Evolutionary conservation across 1,139 yeast species (phyloP), one percentile per base, ranked within the genome.

Genomic region (Suzukiozyma palmioleophila): DNA sequence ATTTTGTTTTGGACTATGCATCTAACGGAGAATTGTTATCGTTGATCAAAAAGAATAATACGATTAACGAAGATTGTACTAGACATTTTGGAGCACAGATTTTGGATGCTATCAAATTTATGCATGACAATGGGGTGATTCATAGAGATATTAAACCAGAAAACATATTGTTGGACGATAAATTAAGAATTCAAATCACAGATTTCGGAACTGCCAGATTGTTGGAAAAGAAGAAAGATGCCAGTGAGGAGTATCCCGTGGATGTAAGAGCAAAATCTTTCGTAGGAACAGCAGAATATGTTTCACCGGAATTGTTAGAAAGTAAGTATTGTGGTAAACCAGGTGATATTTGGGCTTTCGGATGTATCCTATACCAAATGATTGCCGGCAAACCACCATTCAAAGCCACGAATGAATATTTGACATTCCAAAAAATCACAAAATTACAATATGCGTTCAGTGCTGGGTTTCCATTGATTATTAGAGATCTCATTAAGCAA

Each of bases 1-100:
- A 89, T 61, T 94, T 88, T 64, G 98, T 92, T 15, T 77, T 92
- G 42, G 97, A 92, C 57, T 86, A 78, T 57, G 97, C 98, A 0
- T 77, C 95, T 33, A 86, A 88, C 50, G 99, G 99, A 8, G 99
- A 92, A 60, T 67, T 92, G 31, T 69, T 94, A 40, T 75, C 89
- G 2, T 69, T 90, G 45, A 80, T 92, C 46, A 86, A 90, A 53
- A 78, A 79, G 50, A 69, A 83, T 53, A 90, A 89, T 7, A 80
- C 94, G 1, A 68, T 92, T 33, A 86, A 82, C 54, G 96, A 89
- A 56, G 75, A 72, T 3, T 79, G 95, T 54, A 75, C 94, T 10
- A 74, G 81, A 46, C 89, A 88, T 56, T 83, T 79, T 50, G 76
- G 81, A 45, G 75, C 74, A 8, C 87, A 81, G 52, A 66, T 81